Conservation (phyloP, 2,329 filamentous ascomycete species). For the Lecanicillium sp. region DNA sequence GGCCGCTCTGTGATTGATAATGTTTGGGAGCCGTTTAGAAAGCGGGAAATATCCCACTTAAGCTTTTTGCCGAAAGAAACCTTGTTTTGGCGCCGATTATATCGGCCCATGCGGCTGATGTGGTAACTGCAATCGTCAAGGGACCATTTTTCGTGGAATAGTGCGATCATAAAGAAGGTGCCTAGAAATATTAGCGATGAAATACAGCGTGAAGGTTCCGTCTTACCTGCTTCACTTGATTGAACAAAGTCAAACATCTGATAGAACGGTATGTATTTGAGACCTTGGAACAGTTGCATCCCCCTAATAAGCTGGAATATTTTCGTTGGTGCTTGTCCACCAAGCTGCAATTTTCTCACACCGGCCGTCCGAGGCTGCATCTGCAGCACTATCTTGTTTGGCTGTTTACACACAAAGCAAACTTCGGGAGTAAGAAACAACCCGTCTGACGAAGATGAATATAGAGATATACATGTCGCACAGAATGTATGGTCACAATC, state of each 20-base stretch:
- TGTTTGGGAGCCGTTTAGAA: not conserved
- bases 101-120: not conserved
- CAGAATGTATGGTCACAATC: not conserved
- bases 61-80: not conserved
- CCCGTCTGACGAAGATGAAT: not conserved
- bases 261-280: not conserved
- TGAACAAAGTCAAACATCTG: not conserved
- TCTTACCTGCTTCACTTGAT: not conserved
- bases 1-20: too few species aligned
- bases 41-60: not conserved
- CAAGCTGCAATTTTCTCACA: not conserved
- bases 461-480: not conserved
- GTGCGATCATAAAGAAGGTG: not conserved
- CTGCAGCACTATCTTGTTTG: not conserved
- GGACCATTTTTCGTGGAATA: not conserved
- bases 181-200: not conserved
- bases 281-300: not conserved
- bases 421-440: not conserved
- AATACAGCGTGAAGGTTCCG: too few species aligned
- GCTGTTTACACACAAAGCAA: not conserved
- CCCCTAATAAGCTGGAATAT: not conserved
- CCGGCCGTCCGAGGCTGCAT: not conserved
- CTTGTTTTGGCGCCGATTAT: too few species aligned
- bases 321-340: not conserved
- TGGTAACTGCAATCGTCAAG: not conserved